phyloP scores from a whole-genome alignment of 129 eudicot species.

The Flaveria robusta region DNA sequence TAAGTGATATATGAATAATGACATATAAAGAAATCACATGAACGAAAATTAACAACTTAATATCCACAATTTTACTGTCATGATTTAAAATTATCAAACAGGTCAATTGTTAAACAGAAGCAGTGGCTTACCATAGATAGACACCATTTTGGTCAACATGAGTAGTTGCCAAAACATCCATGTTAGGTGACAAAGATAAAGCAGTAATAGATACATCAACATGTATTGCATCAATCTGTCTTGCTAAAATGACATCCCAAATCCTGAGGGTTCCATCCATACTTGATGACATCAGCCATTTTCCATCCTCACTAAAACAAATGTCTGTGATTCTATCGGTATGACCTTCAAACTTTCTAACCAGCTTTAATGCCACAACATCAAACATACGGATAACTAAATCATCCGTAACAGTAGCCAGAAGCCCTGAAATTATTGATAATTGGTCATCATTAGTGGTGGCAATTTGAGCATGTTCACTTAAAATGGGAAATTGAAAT shows the following conservation, averaged over 20 bases:
- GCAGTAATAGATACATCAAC: slow-evolving; percentile 88
- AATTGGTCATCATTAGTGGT: background rate
- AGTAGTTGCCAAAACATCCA: slow-evolving; percentile 95
- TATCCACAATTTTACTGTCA: background rate
- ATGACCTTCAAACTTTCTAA: slow-evolving; percentile 94
- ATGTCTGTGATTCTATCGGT: slow-evolving; percentile 80
- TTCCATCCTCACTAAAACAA: slow-evolving; percentile 98
- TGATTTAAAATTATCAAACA: background rate
- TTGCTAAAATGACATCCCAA: slow-evolving; percentile 93
- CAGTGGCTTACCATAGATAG: slow-evolving; percentile 64
- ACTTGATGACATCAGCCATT: slow-evolving; percentile 96
- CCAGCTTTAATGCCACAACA: slow-evolving; percentile 80
- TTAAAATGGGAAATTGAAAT: background rate
- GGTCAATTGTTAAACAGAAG: background rate
- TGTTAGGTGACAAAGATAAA: slow-evolving; percentile 84
- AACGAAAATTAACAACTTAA: background rate
- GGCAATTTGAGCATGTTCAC: background rate
- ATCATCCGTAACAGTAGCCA: slow-evolving; percentile 93
- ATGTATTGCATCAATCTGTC: slow-evolving; percentile 87
- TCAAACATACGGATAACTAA: slow-evolving; percentile 88
- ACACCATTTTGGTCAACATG: slow-evolving; percentile 98
- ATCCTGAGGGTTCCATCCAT: slow-evolving; percentile 96
- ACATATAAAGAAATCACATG: background rate
- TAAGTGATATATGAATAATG: background rate
- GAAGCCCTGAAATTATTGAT: slow-evolving; percentile 56